phyloP scores from a whole-genome alignment of 2,329 filamentous ascomycete species.

The Phoma sp. region DNA sequence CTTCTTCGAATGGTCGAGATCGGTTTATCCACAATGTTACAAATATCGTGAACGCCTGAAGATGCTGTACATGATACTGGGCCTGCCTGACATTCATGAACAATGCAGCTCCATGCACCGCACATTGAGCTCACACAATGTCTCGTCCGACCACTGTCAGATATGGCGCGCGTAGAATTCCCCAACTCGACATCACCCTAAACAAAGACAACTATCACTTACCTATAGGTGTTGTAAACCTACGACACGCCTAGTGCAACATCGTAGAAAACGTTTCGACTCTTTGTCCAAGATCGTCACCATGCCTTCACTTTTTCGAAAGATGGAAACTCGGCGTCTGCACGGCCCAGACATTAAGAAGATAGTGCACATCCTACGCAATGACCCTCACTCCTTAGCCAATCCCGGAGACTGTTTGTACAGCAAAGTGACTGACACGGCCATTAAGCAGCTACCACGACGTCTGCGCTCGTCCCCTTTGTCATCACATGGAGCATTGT shows the following conservation, averaged over 20 bases:
- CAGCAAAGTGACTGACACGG: constrained; percentile 13
- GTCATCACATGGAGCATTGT: constrained; percentile 26
- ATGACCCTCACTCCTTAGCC: constrained; percentile 8
- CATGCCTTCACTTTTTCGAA: constrained; percentile 16
- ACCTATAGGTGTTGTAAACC: not conserved
- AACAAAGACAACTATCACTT: not conserved
- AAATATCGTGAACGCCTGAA: not conserved
- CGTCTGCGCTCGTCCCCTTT: constrained; percentile 30
- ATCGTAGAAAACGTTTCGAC: not conserved
- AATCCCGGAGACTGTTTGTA: constrained; percentile 10
- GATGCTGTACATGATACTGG: not conserved
- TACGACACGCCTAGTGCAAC: not conserved
- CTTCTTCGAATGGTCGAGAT: too few relatives aligned
- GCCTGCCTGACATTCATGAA: not conserved
- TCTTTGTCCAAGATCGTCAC: not conserved
- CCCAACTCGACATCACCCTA: not conserved
- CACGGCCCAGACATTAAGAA: constrained; percentile 34
- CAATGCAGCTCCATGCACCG: not conserved
- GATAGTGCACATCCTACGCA: constrained; percentile 30
- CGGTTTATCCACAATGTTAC: not conserved
- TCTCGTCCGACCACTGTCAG: not conserved
- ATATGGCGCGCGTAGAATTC: constrained; percentile 7
- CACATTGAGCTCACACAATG: constrained; percentile 10
- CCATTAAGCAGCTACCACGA: constrained; percentile 32
- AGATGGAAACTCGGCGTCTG: constrained; percentile 27